Conservation (phyloP, 2,329 filamentous ascomycete genomes). For the Fusarium scirpi region DNA sequence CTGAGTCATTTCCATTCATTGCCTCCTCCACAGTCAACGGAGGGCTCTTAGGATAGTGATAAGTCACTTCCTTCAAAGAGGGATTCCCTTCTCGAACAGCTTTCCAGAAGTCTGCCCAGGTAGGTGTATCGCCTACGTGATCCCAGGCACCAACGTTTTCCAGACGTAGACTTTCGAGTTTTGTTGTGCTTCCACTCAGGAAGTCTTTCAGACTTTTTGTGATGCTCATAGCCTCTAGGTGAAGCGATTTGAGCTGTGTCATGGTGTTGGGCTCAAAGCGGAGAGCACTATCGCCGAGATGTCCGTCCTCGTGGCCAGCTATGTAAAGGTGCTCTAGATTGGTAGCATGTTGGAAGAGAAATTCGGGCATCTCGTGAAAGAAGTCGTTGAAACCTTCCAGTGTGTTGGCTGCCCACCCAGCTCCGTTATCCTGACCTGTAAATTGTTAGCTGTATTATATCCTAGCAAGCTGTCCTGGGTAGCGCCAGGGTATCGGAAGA, state of each 20-base stretch:
- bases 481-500: too few species aligned
- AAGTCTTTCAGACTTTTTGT: background rate
- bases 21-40: background rate
- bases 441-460: background rate
- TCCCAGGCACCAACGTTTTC: background rate
- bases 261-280: background rate
- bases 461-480: too few species aligned
- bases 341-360: background rate
- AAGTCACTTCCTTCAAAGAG: background rate
- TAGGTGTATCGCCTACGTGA: background rate
- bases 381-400: background rate
- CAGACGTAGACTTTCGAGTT: background rate
- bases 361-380: background rate
- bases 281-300: background rate
- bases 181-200: background rate
- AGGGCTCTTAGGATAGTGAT: background rate
- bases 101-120: constrained; percentile 13
- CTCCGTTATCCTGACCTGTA: background rate
- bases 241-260: background rate
- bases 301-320: background rate
- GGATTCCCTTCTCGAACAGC: background rate
- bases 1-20: background rate
- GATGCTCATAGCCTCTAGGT: background rate
- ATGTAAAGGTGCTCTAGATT: constrained; percentile 2
- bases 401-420: background rate